phyloP scores from a whole-genome alignment of 257 asterid genomes.

The Przewalskia tangutica region DNA sequence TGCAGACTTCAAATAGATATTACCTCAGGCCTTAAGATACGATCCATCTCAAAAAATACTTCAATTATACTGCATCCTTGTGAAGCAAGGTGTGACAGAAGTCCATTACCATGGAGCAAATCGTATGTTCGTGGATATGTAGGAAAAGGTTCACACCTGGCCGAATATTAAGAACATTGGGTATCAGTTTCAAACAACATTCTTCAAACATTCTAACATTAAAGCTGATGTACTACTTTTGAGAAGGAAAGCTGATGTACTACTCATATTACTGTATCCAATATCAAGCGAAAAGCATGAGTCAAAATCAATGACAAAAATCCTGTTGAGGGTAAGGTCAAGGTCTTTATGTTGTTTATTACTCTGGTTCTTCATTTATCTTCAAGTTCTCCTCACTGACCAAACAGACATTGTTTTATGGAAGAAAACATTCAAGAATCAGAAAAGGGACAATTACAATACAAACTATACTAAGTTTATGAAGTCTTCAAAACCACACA shows the following conservation, averaged over 20 bases:
- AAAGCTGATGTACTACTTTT: background rate
- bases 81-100: slow-evolving; percentile 51
- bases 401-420: background rate
- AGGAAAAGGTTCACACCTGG: slow-evolving; percentile 94
- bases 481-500: background rate
- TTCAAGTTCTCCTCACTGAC: background rate
- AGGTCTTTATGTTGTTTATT: background rate
- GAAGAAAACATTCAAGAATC: background rate
- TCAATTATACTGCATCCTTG: slow-evolving; percentile 47
- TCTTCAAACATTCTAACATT: background rate
- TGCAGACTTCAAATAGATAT: background rate
- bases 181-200: background rate
- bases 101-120: slow-evolving; percentile 73
- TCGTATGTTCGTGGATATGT: slow-evolving; percentile 95
- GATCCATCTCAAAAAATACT: slow-evolving; percentile 78
- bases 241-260: background rate
- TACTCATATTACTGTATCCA: background rate
- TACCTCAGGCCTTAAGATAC: slow-evolving; percentile 96
- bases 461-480: background rate
- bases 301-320: background rate
- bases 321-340: background rate
- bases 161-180: slow-evolving; percentile 6
- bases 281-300: background rate
- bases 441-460: background rate
- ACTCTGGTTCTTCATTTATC: background rate